These are phyloP conservation scores for Plantago coronopus DNA, from an alignment of 305 asterid genomes.

Conservation along the genomic window DNA sequence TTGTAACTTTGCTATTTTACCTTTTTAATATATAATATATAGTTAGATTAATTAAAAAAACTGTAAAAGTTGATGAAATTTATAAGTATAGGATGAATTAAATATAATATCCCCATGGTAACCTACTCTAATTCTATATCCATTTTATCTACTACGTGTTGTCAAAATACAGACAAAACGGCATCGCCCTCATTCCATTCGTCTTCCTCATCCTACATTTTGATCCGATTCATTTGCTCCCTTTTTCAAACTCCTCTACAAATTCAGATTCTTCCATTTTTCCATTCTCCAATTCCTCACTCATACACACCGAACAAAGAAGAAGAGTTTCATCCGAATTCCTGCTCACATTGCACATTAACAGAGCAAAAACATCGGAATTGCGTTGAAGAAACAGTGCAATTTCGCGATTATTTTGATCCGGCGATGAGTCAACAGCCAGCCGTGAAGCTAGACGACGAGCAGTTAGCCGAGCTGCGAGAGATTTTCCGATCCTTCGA, in stretches of 20 bases:
- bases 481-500: constrained; percentile 92
- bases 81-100: too few species aligned
- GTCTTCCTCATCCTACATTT: neutral
- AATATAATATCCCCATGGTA: too few species aligned
- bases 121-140: neutral
- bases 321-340: neutral
- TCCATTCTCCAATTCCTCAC: neutral
- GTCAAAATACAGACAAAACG: constrained; percentile 16
- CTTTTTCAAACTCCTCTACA: neutral
- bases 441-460: constrained; percentile 63
- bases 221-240: constrained; percentile 32
- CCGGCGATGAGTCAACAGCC: constrained; percentile 42
- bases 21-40: too few species aligned
- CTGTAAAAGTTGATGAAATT: too few species aligned
- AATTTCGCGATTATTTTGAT: too few species aligned
- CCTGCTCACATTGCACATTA: neutral
- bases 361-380: neutral
- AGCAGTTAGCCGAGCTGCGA: constrained; percentile 76
- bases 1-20: too few species aligned
- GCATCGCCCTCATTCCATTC: neutral
- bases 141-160: constrained; percentile 12
- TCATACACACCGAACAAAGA: neutral
- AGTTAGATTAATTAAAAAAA: too few species aligned
- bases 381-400: too few species aligned
- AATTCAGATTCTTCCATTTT: constrained; percentile 12